A percentile compares a stretch with the other conserved stretches of the same genome.
Evolutionary conservation across 148 eudicot genomes (phyloP).

Genomic region (Salicornia ramosissima): DNA sequence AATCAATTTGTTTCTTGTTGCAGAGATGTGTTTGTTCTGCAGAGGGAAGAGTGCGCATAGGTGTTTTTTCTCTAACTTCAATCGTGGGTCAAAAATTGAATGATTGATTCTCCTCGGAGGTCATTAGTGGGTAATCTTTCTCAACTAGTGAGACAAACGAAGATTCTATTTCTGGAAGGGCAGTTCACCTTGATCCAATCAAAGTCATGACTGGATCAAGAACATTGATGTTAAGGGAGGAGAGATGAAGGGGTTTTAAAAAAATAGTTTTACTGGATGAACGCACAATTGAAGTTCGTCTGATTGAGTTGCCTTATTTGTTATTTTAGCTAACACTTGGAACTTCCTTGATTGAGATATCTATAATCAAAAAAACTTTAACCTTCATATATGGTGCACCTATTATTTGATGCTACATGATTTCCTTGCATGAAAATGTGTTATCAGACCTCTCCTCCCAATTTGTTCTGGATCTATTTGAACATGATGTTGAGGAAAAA

Average conservation of each 20-base stretch:
- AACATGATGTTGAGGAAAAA: too few relatives aligned
- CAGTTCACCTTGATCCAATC: not conserved
- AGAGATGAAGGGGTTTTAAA: not conserved
- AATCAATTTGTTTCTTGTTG: not conserved
- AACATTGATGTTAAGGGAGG: too few relatives aligned
- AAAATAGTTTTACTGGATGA: not conserved
- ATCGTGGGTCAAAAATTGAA: not conserved
- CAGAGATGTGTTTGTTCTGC: not conserved
- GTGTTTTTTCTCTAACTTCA: not conserved
- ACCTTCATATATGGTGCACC: not conserved
- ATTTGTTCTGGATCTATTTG: too few relatives aligned
- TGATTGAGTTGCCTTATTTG: not conserved
- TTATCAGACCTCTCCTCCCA: not conserved
- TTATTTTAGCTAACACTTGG: not conserved
- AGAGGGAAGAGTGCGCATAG: not conserved
- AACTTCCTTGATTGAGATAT: not conserved
- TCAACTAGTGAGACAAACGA: not conserved
- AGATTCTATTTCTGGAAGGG: not conserved
- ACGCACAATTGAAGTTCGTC: not conserved
- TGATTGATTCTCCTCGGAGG: not conserved
- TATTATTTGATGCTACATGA: not conserved
- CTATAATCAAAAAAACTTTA: not conserved
- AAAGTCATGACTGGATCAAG: not conserved
- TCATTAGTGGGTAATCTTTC: constrained; percentile 3
- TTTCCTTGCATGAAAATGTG: not conserved